Percentiles rank a stretch among this genome's conserved stretches.
Evolutionary conservation across 805 yeast genomes (phyloP).

Genomic region (Candida taoyuanica): DNA sequence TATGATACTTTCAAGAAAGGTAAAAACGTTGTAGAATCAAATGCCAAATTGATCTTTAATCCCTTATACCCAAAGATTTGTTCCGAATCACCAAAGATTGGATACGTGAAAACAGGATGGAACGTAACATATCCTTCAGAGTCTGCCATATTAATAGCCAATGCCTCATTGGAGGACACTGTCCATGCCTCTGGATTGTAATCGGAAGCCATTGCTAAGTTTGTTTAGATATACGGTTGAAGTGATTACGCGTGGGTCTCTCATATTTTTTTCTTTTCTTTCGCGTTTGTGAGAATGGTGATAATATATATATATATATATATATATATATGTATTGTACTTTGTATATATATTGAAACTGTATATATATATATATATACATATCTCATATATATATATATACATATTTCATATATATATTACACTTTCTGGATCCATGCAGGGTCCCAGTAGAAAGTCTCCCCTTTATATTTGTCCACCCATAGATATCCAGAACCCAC

Average conservation of each 20-base stretch:
- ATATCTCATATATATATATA: neutral
- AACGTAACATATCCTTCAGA: slow-evolving; percentile 58
- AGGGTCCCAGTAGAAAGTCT: slow-evolving; percentile 65
- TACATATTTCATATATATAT: neutral
- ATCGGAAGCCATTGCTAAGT: slow-evolving; percentile 32
- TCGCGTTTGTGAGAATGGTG: no score
- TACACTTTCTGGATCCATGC: slow-evolving; percentile 46
- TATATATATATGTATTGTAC: no score
- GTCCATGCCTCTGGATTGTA: slow-evolving; percentile 75
- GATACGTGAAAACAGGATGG: slow-evolving; percentile 81
- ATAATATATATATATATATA: no score
- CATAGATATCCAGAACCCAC: slow-evolving; percentile 78
- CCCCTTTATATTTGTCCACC: slow-evolving; percentile 58
- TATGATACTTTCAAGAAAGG: slow-evolving; percentile 67
- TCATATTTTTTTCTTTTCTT: no score
- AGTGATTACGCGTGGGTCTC: no score
- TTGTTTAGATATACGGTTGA: no score
- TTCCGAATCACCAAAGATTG: slow-evolving; percentile 90
- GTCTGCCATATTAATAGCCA: slow-evolving; percentile 56
- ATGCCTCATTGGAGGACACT: slow-evolving; percentile 60
- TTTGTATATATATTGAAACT: no score
- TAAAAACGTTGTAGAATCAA: slow-evolving; percentile 67
- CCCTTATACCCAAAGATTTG: slow-evolving; percentile 80
- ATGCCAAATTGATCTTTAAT: slow-evolving; percentile 59
- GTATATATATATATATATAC: no score